A percentile compares a stretch with the other conserved stretches of the same genome.
phyloP scores from a whole-genome alignment of 1,284 basidiomycete genomes.

The Naganishia albida region DNA sequence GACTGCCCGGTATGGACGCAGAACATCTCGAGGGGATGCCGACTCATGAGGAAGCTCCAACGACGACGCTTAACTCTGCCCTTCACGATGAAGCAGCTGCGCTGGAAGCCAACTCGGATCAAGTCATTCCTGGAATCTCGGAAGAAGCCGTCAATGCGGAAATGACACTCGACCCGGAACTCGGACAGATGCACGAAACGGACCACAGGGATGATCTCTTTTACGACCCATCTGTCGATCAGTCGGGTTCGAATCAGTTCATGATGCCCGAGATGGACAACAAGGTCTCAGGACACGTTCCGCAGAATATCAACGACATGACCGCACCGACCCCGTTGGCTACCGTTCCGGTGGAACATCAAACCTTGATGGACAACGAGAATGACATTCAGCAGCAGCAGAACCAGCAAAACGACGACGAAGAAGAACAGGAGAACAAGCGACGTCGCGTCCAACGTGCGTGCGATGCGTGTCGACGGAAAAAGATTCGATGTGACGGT shows the following conservation, averaged over 20 bases:
- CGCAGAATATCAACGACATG: conserved; percentile 24
- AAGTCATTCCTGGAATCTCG: not conserved
- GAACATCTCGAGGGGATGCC: conserved; percentile 14
- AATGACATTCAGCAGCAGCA: conserved; percentile 10
- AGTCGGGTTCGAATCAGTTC: conserved; percentile 5
- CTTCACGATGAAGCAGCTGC: conserved; percentile 11
- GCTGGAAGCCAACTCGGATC: not conserved
- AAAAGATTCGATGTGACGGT: conserved; percentile 52
- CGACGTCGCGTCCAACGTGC: conserved; percentile 44
- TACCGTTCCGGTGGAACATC: conserved; percentile 17
- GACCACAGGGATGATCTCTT: conserved; percentile 18
- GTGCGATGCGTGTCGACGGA: conserved; percentile 50
- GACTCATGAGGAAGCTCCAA: not conserved
- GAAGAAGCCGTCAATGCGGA: conserved; percentile 1
- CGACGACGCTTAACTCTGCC: conserved; percentile 25
- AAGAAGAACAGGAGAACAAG: conserved; percentile 31
- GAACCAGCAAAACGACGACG: conserved; percentile 6
- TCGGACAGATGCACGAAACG: conserved; percentile 10
- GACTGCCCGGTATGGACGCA: not conserved
- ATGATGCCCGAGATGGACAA: conserved; percentile 11
- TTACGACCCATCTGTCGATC: conserved; percentile 23
- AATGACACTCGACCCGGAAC: conserved; percentile 20
- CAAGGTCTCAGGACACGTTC: conserved; percentile 3
- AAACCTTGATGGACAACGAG: conserved; percentile 5
- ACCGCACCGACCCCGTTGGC: conserved; percentile 23